Base-by-base conservation (phyloP, 2,329 filamentous ascomycete genomes). In the Aplosporella prunicola region DNA sequence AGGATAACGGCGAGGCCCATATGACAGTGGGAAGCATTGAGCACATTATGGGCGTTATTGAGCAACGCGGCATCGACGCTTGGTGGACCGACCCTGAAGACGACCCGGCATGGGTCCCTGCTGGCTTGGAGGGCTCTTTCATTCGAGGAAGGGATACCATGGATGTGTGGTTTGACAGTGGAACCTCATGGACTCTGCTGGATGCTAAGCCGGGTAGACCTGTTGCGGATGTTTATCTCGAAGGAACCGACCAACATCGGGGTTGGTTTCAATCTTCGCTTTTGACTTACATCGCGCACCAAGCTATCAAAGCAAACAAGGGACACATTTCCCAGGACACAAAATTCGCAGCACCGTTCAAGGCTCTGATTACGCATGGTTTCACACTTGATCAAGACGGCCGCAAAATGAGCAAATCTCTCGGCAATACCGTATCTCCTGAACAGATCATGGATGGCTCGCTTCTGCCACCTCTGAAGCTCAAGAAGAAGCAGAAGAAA, bases 141-240 rank as follows among this genome's bases (percentile, higher is more conserved):
- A 68, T 73, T 32, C 80, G 91, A 44, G 89, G 89, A 10, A 83
- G 70, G 28, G 91, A 98, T 52, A 98, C 91, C 0, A 98, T 98
- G 91, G 91, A 98, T 58, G 91, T 98, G 8, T 98, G 91, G 91
- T 98, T 98, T 50, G 91, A 98, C 58, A 96, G 91, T 47, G 91
- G 91, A 5, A 94, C 83, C 33, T 94, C 86, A 52, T 98, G 91
- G 91, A 82, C 73, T 2, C 44, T 60, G 3, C 57, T 59, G 17
- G 52, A 48, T 7, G 55, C 48, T 20, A 50, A 42, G 22, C 43
- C 42, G 5, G 53, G 58, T 18, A 45, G 55, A 38, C 46, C 78
- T 57, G 44, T 67, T 16, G 86, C 86, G 1, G 87, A 98, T 56
- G 73, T 96, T 16, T 96, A 93, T 55, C 72, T 96, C 3, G 91